phyloP scores from a whole-genome alignment of 805 yeast species.

The Ogataea neopini region DNA sequence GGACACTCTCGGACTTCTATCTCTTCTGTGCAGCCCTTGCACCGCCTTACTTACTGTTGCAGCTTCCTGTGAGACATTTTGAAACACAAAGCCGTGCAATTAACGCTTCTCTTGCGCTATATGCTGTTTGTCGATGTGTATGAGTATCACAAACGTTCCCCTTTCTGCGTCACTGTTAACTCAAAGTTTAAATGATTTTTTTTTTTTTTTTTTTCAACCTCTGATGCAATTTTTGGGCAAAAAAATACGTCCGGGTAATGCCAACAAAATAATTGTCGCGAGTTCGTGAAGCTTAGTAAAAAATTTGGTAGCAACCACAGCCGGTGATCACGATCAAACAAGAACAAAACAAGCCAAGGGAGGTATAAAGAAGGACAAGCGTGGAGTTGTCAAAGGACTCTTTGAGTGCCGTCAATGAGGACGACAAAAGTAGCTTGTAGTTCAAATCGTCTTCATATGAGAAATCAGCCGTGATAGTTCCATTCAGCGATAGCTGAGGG shows the following conservation, averaged over 20 bases:
- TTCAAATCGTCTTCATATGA: background rate
- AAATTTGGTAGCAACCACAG: background rate
- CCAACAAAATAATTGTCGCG: background rate
- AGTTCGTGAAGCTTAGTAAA: background rate
- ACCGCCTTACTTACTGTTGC: slow-evolving; percentile 36
- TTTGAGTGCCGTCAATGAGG: background rate
- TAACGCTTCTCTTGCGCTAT: background rate
- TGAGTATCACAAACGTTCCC: background rate
- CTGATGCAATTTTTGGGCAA: slow-evolving; percentile 1
- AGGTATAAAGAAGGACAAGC: background rate
- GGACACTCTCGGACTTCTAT: slow-evolving; percentile 1
- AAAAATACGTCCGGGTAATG: slow-evolving; percentile 2
- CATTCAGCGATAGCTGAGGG: background rate
- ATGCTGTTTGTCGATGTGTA: background rate
- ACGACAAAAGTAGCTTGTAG: background rate
- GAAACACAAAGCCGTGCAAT: slow-evolving; percentile 4
- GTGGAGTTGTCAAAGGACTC: background rate
- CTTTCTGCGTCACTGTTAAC: background rate
- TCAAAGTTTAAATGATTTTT: background rate
- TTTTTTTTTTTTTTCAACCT: slow-evolving; percentile 1
- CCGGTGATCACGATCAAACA: background rate
- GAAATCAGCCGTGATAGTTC: background rate
- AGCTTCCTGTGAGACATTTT: slow-evolving; percentile 40
- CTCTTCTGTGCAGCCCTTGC: no score
- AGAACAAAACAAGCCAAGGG: background rate